Base-by-base conservation (phyloP, 768 basidiomycete genomes). In the Rhizopogon vulgaris region DNA sequence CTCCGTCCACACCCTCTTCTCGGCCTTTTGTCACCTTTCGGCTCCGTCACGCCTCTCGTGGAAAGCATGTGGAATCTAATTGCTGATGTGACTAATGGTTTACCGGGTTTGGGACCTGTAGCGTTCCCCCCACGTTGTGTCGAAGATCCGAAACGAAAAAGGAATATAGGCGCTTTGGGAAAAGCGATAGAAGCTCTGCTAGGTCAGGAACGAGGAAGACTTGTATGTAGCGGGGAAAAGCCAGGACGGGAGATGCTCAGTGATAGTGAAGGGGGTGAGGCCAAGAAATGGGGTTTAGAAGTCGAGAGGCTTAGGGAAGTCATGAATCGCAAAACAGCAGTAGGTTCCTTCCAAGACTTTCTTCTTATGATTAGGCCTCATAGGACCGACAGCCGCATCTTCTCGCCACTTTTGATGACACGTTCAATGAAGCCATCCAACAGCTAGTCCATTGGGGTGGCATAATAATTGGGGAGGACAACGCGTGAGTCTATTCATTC, bases 401-500 rank as follows among this genome's bases (percentile, higher is more conserved):
- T 61, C 68, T 79, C 54, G 70, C 71, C 8, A 71, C 69, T 10
- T 87, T 88, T 60, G 82, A 85, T 61, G 86, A 87, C 50, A 80
- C 84, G 38, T 92, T 89, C 62, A 75, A 83, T 58, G 83, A 86
- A 64, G 90, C 90, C 18, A 82, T 94, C 54, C 81, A 85, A 56
- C 83, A 92, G 60, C 70, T 93, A 49, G 72, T 80, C 41, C 75
- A 82, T 62, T 89, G 84, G 81, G 87, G 85, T 51, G 83, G 84
- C 15, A 76, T 91, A 24, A 72, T 87, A 53, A 73, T 84, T 52
- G 82, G 77, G 45, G 79, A 82, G 66, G 83, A 87, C 64, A 60
- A 71, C 59, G 71, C 74, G 88, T 90, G 63, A 67, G 87, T 75
- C 24, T 37, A 54, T 53, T 55, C 52, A 69, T 67, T 61, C 25